Base-by-base conservation (phyloP, 2,329 filamentous ascomycete species). In the Sordariomycetes sp. region DNA sequence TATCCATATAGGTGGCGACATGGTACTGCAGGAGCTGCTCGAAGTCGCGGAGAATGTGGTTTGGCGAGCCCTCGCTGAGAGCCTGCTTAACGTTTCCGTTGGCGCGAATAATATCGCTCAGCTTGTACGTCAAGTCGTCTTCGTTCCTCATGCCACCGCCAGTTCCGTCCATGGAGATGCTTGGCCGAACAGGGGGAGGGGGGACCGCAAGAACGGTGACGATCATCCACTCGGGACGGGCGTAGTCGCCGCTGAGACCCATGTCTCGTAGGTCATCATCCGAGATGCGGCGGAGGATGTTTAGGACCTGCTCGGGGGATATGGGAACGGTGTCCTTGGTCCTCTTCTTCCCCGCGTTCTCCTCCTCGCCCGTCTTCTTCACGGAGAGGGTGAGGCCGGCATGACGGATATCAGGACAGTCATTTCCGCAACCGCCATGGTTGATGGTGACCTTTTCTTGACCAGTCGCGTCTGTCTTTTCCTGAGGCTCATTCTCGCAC, bases 1-100 rank as follows among this genome's bases (percentile, higher is more conserved):
- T 99, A 74, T 99, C 94, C 95, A 99, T 99, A 74, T 97, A 96
- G 1, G 95, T 99, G 51, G 95, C 95, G 60, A 99, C 92, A 68
- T 99, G 95, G 69, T 96, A 99, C 69, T 99, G 95, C 43, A 99
- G 78, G 35, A 99, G 77, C 62, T 87, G 85, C 72, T 96, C 90
- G 60, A 97, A 97, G 67, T 99, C 94, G 60, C 86, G 83, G 18
- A 91, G 84, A 64, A 97, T 90, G 72, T 99, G 94, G 62, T 89
- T 86, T 1, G 94, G 91, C 3, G 92, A 92, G 59, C 94, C 94
- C 71, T 97, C 91, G 60, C 89, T 85, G 66, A 96, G 90, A 60
- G 91, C 94, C 65, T 94, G 87, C 64, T 89, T 86, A 59, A 99
- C 92, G 66, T 96, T 97, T 65, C 89, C 88, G 75, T 99, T 99